Evolutionary conservation across 192 early-diverging fungal genomes (phyloP).

Genomic region (Entrophospora sp.): DNA sequence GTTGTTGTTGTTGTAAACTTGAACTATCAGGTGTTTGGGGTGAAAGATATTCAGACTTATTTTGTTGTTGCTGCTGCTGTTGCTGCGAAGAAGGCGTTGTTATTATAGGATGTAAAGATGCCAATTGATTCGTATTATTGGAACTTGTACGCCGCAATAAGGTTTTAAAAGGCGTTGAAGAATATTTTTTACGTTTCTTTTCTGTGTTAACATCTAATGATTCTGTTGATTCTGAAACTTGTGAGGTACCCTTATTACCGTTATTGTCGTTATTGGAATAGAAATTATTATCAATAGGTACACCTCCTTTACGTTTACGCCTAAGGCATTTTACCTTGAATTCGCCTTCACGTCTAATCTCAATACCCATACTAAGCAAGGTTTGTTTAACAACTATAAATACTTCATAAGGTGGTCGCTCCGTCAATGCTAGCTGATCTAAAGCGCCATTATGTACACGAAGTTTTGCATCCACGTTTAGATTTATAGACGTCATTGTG

Average conservation of each 20-base stretch:
- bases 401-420: slow-evolving; percentile 54
- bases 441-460: slow-evolving; percentile 67
- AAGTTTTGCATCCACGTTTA: slow-evolving; percentile 45
- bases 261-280: background rate
- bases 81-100: background rate
- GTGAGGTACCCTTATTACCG: background rate
- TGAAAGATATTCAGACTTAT: background rate
- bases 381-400: slow-evolving; percentile 58
- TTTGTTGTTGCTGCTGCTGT: background rate
- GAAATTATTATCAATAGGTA: background rate
- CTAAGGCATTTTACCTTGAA: slow-evolving; percentile 50
- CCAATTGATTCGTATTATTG: background rate
- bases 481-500: background rate
- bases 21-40: background rate
- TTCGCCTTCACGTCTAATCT: slow-evolving; percentile 43
- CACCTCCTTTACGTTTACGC: slow-evolving; percentile 36
- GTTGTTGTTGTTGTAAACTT: too few species aligned
- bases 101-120: background rate
- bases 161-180: slow-evolving; percentile 12
- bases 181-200: slow-evolving; percentile 19
- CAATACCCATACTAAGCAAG: slow-evolving; percentile 41
- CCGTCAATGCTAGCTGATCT: slow-evolving; percentile 58
- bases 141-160: slow-evolving; percentile 20
- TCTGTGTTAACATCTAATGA: background rate
- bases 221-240: background rate